phyloP scores from a whole-genome alignment of 1,284 basidiomycete species.

The Filobasidium uniguttulatum region DNA sequence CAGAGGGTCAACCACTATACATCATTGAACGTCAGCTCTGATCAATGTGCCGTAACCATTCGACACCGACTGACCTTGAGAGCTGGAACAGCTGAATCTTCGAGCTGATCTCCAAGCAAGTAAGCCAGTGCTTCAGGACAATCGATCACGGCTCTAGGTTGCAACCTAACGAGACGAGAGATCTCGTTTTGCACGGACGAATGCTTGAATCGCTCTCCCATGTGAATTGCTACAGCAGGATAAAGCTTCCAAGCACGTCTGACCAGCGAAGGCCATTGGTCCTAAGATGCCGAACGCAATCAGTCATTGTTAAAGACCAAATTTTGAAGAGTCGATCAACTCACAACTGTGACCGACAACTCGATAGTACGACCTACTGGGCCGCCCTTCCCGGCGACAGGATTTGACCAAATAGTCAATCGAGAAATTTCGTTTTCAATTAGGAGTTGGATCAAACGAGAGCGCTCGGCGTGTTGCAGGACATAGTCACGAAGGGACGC shows the following conservation, averaged over 20 bases:
- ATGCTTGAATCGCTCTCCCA: slow-evolving; percentile 75
- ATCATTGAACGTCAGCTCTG: neutral
- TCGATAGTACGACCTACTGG: no score
- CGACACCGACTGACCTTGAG: slow-evolving; percentile 48
- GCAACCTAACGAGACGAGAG: slow-evolving; percentile 55
- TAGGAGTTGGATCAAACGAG: slow-evolving; percentile 61
- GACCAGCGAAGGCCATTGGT: slow-evolving; percentile 53
- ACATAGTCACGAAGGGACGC: slow-evolving; percentile 44
- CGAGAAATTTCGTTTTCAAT: slow-evolving; percentile 82
- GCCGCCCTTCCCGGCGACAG: slow-evolving; percentile 47
- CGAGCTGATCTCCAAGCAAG: slow-evolving; percentile 60
- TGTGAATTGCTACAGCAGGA: slow-evolving; percentile 66
- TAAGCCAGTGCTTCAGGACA: slow-evolving; percentile 65
- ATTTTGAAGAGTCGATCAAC: no score
- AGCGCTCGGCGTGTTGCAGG: slow-evolving; percentile 48
- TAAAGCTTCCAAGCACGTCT: slow-evolving; percentile 70
- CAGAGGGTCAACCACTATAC: slow-evolving; percentile 68
- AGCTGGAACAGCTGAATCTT: slow-evolving; percentile 47
- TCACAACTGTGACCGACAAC: no score
- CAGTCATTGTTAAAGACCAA: no score
- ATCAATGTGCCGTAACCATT: neutral
- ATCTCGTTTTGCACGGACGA: slow-evolving; percentile 54
- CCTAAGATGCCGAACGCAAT: slow-evolving; percentile 36
- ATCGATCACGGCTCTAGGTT: slow-evolving; percentile 57
- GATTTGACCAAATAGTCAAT: slow-evolving; percentile 82